Base-by-base conservation (phyloP, 164 flowering plant species). In the Vitis labrusca region DNA sequence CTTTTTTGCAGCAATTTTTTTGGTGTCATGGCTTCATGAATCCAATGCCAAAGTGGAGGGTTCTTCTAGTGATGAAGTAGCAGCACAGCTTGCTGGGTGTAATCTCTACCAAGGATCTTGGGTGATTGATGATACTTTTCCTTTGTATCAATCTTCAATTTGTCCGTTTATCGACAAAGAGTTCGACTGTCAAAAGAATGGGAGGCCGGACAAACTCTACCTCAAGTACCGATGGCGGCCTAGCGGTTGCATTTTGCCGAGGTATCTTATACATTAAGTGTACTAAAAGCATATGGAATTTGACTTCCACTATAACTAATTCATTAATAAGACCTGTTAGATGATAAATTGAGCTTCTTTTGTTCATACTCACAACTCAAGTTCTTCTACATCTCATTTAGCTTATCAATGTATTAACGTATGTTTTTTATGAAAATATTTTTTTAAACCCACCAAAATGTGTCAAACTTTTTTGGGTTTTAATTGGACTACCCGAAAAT, bases 161-260 rank as follows among this genome's bases (percentile, higher is more conserved):
- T 85, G 89, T 48, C 82, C 89, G 2, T 83, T 80, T 57, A 72
- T 85, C 9, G 77, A 78, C 32, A 59, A 51, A 7, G 68, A 69
- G 50, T 85, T 83, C 51, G 66, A 82, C 9, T 82, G 83, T 50
- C 76, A 44, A 56, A 77, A 70, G 58, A 74, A 78, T 61, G 78
- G 82, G 3, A 67, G 88, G 8, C 72, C 80, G 0, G 85, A 84
- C 56, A 30, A 59, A 0, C 19, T n/a, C 4, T 82, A 82, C 57
- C 82, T 82, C 65, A 76, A 80, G 16, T 82, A 82, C 48, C 76
- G 72, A 58, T 84, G 88, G 88, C 48, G 82, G 74, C 85, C 88
- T n/a, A 50, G 10, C 12, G 64, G 19, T 12, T 73, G 76, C 27
- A 13, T 67, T n/a, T 48, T 73, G 37, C 76, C 76, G 9, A 58